Evolutionary conservation across 2,329 filamentous ascomycete genomes (phyloP).

Genomic region (Pseudocercospora fuligena): DNA sequence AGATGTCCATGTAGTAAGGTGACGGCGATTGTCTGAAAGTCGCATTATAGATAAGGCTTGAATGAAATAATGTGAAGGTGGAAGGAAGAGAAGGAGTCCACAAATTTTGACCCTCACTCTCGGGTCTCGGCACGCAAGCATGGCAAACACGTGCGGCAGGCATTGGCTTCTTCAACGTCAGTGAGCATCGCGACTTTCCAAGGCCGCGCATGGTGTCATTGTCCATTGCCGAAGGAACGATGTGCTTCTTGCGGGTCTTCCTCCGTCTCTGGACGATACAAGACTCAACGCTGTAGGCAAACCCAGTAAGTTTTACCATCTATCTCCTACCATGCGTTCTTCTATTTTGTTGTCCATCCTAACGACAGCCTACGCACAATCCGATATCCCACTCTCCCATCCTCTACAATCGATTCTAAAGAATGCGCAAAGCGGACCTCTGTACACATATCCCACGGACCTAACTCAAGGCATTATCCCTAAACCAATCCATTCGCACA

Average conservation of each 20-base stretch:
- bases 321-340: constrained; percentile 21
- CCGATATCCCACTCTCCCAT: constrained; percentile 48
- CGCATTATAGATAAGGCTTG: too few species aligned
- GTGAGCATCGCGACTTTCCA: not conserved
- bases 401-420: constrained; percentile 61
- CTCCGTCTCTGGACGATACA: not conserved
- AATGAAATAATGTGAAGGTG: not conserved
- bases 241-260: not conserved
- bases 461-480: constrained; percentile 65
- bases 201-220: not conserved
- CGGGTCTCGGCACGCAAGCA: not conserved
- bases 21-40: too few species aligned
- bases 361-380: constrained; percentile 31
- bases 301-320: not conserved
- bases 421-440: constrained; percentile 57
- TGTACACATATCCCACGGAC: constrained; percentile 66
- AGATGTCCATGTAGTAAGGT: too few species aligned
- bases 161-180: constrained; percentile 5
- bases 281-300: not conserved
- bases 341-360: constrained; percentile 19
- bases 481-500: constrained; percentile 62
- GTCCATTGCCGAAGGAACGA: constrained; percentile 1
- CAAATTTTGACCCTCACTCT: not conserved
- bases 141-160: constrained; percentile 1
- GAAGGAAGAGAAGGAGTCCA: not conserved